Conservation (phyloP, 805 yeast genomes). For the Priceomyces melissophilus region DNA sequence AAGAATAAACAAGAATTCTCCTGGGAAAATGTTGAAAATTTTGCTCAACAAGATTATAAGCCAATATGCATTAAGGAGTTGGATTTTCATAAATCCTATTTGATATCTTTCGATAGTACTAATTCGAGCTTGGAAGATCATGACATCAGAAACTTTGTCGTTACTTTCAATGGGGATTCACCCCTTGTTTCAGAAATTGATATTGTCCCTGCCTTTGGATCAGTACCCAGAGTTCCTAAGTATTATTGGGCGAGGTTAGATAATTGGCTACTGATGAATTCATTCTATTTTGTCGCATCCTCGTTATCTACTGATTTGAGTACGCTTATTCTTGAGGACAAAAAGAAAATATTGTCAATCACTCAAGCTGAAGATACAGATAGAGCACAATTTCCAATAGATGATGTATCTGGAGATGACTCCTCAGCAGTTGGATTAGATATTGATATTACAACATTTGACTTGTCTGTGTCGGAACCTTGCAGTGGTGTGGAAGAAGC, state of each 20-base stretch:
- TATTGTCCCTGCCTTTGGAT: slow-evolving; percentile 52
- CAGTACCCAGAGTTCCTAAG: slow-evolving; percentile 43
- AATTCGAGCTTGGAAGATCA: slow-evolving; percentile 28
- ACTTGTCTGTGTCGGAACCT: slow-evolving; percentile 45
- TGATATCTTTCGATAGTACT: slow-evolving; percentile 23
- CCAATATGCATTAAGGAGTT: slow-evolving; percentile 3
- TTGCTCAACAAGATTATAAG: slow-evolving; percentile 13
- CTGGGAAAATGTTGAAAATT: slow-evolving; percentile 2
- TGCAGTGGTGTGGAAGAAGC: slow-evolving; percentile 56
- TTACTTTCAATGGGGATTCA: slow-evolving; percentile 9
- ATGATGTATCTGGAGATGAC: slow-evolving; percentile 62
- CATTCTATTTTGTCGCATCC: slow-evolving; percentile 47
- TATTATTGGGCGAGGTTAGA: slow-evolving; percentile 41
- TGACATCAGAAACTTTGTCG: slow-evolving; percentile 21
- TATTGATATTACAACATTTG: slow-evolving; percentile 51
- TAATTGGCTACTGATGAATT: slow-evolving; percentile 35
- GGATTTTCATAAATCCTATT: slow-evolving; percentile 3
- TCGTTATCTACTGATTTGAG: slow-evolving; percentile 65
- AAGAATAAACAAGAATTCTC: slow-evolving; percentile 7
- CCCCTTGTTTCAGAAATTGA: slow-evolving; percentile 33
- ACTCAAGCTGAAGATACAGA: slow-evolving; percentile 63
- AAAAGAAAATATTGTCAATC: slow-evolving; percentile 18
- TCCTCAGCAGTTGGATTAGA: slow-evolving; percentile 69
- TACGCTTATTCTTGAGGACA: slow-evolving; percentile 19
- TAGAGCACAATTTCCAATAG: slow-evolving; percentile 71